A percentile compares a stretch with the other conserved stretches of the same genome.
phyloP scores from a whole-genome alignment of 73 alveolate genomes.

The Tetrahymena thermophila region DNA sequence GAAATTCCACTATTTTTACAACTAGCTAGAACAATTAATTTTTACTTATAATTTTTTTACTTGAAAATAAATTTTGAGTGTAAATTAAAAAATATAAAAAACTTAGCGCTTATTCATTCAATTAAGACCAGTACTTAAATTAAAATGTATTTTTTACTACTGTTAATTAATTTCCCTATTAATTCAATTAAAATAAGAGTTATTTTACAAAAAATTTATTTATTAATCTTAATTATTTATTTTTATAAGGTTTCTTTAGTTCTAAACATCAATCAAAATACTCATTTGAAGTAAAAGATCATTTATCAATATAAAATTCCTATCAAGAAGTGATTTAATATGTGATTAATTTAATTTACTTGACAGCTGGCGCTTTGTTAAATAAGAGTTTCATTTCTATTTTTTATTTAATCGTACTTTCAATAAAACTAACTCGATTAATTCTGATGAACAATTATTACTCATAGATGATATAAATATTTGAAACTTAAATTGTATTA shows the following conservation, averaged over 20 bases:
- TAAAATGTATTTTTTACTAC: too few species aligned
- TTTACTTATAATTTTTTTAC: background rate
- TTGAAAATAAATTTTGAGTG: background rate
- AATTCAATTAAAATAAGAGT: background rate
- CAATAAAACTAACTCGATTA: background rate
- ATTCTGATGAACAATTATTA: background rate
- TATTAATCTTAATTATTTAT: background rate
- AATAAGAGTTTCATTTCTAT: background rate
- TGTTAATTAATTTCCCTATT: too few species aligned
- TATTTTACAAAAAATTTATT: too few species aligned
- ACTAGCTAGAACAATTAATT: background rate
- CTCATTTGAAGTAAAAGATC: background rate
- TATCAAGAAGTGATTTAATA: background rate
- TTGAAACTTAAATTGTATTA: background rate
- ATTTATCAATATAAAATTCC: background rate
- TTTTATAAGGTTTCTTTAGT: background rate
- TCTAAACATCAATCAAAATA: background rate
- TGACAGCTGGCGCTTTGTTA: background rate
- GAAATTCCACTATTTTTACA: too few species aligned
- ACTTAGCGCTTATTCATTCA: background rate
- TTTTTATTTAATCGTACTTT: background rate
- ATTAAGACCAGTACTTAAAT: too few species aligned
- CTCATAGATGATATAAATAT: background rate
- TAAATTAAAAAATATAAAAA: too few species aligned
- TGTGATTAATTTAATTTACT: background rate